Evolutionary conservation across 1,284 basidiomycete genomes (phyloP).

Genomic region (Fomitopsis palustris): DNA sequence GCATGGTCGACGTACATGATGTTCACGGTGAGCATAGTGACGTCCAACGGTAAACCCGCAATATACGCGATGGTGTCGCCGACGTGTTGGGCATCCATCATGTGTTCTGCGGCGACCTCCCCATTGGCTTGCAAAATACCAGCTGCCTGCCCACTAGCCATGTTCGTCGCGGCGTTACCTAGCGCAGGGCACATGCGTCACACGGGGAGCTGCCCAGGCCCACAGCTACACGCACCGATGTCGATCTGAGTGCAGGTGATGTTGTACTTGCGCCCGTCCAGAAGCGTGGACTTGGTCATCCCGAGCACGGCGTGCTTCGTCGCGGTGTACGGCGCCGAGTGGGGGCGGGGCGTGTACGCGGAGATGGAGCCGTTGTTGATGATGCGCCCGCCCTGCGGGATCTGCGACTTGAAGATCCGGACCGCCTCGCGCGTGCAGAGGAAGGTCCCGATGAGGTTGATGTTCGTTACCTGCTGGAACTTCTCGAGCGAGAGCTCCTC

Average conservation of each 20-base stretch:
- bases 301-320: slow-evolving; percentile 81
- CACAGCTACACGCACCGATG: slow-evolving; percentile 47
- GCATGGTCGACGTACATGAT: slow-evolving; percentile 57
- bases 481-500: slow-evolving; percentile 61
- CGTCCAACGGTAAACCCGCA: slow-evolving; percentile 61
- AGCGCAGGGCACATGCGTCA: neutral
- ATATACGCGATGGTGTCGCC: slow-evolving; percentile 70
- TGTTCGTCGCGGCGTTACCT: slow-evolving; percentile 68
- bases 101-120: slow-evolving; percentile 51
- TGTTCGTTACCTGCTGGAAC: slow-evolving; percentile 63
- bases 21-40: slow-evolving; percentile 68
- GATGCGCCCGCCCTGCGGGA: slow-evolving; percentile 72
- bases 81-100: slow-evolving; percentile 69
- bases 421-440: slow-evolving; percentile 78
- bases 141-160: slow-evolving; percentile 42
- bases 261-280: slow-evolving; percentile 71
- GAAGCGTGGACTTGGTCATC: slow-evolving; percentile 68
- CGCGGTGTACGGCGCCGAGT: slow-evolving; percentile 64
- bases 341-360: slow-evolving; percentile 69
- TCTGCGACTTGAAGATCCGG: slow-evolving; percentile 68
- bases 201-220: neutral
- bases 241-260: slow-evolving; percentile 82
- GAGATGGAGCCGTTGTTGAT: slow-evolving; percentile 85
- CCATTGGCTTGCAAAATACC: slow-evolving; percentile 74
- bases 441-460: slow-evolving; percentile 73